phyloP scores from a whole-genome alignment of 2,329 filamentous ascomycete species.

The Penicillium sp. region DNA sequence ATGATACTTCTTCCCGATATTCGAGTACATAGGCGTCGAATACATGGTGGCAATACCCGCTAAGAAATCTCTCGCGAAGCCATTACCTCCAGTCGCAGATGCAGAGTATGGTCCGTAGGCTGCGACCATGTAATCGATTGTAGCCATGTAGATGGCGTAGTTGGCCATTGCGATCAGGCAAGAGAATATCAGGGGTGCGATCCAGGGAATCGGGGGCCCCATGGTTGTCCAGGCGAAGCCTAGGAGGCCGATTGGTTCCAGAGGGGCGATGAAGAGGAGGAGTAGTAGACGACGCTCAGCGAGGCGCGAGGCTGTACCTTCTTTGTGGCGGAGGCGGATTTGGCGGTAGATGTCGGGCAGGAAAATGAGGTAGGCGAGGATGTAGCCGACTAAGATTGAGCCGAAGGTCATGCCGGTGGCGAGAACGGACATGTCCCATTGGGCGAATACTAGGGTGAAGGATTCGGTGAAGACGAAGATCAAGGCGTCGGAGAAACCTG shows the following conservation, averaged over 20 bases:
- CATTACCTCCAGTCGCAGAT: constrained; percentile 73
- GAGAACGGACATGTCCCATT: constrained; percentile 62
- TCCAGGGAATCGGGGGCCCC: constrained; percentile 65
- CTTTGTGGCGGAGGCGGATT: constrained; percentile 38
- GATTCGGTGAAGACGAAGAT: constrained; percentile 78
- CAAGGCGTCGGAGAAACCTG: constrained; percentile 70
- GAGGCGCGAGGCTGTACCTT: constrained; percentile 52
- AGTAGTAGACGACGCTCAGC: constrained; percentile 64
- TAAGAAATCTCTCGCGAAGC: constrained; percentile 70
- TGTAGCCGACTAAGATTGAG: constrained; percentile 64
- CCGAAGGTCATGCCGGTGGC: constrained; percentile 62
- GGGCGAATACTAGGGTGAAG: constrained; percentile 64
- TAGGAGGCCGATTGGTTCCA: constrained; percentile 59
- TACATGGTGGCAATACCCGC: constrained; percentile 70
- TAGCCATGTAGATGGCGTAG: constrained; percentile 72
- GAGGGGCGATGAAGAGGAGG: constrained; percentile 59
- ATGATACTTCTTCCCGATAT: constrained; percentile 43
- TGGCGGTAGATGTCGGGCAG: constrained; percentile 50
- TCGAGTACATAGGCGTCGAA: constrained; percentile 62
- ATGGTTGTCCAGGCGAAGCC: constrained; percentile 68
- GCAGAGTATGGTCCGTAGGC: constrained; percentile 72
- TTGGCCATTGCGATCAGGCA: constrained; percentile 70
- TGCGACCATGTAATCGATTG: constrained; percentile 74
- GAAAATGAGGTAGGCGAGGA: constrained; percentile 60
- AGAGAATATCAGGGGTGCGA: constrained; percentile 64